phyloP scores from a whole-genome alignment of 495 filamentous ascomycete genomes.

The Penicillium soppii region DNA sequence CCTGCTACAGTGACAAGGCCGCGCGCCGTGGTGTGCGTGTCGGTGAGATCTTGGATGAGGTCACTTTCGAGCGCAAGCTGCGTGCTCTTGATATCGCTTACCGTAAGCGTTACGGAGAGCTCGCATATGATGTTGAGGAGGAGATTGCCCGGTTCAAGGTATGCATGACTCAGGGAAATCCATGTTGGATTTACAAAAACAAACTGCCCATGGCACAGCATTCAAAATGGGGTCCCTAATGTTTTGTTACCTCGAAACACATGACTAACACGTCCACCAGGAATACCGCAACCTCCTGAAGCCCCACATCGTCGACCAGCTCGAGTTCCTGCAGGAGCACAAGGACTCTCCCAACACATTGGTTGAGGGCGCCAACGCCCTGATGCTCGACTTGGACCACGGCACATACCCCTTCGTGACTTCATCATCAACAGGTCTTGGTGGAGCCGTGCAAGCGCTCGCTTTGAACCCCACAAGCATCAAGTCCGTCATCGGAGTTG shows the following conservation, averaged over 20 bases:
- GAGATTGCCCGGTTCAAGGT: slow-evolving; percentile 71
- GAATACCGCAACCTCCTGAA: slow-evolving; percentile 67
- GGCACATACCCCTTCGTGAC: slow-evolving; percentile 88
- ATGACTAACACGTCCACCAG: slow-evolving; percentile 24
- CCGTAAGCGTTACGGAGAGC: slow-evolving; percentile 71
- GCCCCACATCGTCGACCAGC: slow-evolving; percentile 66
- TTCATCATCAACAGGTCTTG: slow-evolving; percentile 70
- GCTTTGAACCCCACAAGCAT: slow-evolving; percentile 44
- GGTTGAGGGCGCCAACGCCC: slow-evolving; percentile 87
- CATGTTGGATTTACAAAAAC: background rate
- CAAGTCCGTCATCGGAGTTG: slow-evolving; percentile 74
- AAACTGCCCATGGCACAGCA: background rate
- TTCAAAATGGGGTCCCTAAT: background rate
- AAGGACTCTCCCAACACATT: slow-evolving; percentile 64
- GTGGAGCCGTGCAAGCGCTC: slow-evolving; percentile 75
- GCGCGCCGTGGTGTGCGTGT: slow-evolving; percentile 72
- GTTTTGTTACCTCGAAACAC: background rate
- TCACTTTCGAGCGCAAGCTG: slow-evolving; percentile 71
- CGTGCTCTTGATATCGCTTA: slow-evolving; percentile 63
- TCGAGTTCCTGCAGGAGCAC: slow-evolving; percentile 47
- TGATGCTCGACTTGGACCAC: slow-evolving; percentile 75
- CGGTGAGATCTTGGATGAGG: slow-evolving; percentile 71
- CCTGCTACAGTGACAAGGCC: slow-evolving; percentile 81
- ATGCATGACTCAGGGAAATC: slow-evolving; percentile 2
- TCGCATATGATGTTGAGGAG: slow-evolving; percentile 76